Percentiles rank a stretch among this genome's conserved stretches.
These are phyloP conservation scores for Tolypocladium sp. DNA, from an alignment of 2,329 filamentous ascomycete species.

Conservation along the genomic window DNA sequence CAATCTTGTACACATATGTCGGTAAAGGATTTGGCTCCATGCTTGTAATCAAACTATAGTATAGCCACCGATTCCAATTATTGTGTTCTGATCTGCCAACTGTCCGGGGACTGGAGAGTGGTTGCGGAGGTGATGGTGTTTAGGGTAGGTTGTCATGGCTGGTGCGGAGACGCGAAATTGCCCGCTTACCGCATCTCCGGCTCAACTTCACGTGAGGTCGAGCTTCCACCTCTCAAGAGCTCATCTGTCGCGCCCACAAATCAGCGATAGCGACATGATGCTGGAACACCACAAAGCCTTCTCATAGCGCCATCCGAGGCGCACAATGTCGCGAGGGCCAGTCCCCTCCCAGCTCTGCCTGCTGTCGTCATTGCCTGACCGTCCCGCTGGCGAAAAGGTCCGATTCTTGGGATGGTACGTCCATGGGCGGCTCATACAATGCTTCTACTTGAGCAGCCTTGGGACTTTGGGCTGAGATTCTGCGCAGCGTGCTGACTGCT, in stretches of 20 bases:
- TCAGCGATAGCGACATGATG: neutral
- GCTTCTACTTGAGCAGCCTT: neutral
- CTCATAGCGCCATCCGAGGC: neutral
- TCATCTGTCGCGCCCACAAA: neutral
- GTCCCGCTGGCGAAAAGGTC: slow-evolving; percentile 62
- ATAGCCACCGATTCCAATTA: neutral
- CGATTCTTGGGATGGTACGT: slow-evolving; percentile 86
- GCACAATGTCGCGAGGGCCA: slow-evolving; percentile 46
- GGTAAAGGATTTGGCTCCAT: slow-evolving; percentile 19
- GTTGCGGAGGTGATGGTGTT: neutral
- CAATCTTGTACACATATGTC: slow-evolving; percentile 51
- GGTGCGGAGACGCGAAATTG: neutral
- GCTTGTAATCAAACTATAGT: neutral
- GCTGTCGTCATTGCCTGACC: slow-evolving; percentile 47
- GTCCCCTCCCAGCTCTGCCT: slow-evolving; percentile 57
- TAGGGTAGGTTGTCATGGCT: neutral
- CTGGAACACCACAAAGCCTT: neutral
- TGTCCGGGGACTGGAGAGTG: neutral
- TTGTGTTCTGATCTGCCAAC: neutral
- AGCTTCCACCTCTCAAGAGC: neutral
- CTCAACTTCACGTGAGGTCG: neutral
- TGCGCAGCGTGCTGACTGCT: slow-evolving; percentile 11
- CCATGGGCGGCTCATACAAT: neutral
- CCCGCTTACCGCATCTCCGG: neutral
- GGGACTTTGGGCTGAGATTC: neutral